Base-by-base conservation (phyloP, 306 rosid species). In the Rosa lucieae region DNA sequence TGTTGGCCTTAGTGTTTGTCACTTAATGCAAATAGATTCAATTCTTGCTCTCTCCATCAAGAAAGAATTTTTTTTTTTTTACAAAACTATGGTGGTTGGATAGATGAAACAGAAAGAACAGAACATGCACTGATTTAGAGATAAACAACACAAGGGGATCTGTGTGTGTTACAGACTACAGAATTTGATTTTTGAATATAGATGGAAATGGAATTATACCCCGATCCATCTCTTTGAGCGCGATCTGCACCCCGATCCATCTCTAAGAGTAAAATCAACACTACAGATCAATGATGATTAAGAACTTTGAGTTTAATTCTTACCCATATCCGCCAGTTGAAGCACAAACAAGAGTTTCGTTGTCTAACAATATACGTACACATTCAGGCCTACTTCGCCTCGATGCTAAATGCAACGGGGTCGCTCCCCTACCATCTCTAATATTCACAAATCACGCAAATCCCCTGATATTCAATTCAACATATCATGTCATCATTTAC, bases 211-310 rank as follows among this genome's bases (percentile, higher is more conserved):
- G 46, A 3, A 65, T 21, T 21, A 79, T 95, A 95, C 99, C 99
- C 99, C 1, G 97, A 84, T 37, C 92, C 86, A 91, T 95, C 99
- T 71, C 98, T 86, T 67, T 95, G 98, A 80, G 88, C 79, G 46
- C 99, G 98, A 87, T 93, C 99, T 3, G 97, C 99, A 49, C 99
- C 99, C 99, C 99, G 80, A n/a, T n/a, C n/a, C n/a, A n/a, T n/a
- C n/a, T 78, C 68, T 58, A 80, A 23, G 77, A 67, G 69, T 56
- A 40, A 84, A 55, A 69, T 15, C 17, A 77, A 84, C 40, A 18
- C 35, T 15, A 43, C 21, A 62, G 84, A 73, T 52, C 26, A 77
- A 43, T 29, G 32, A 75, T 14, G 42, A 46, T 32, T 15, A 23
- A 43, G 5, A 79, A 70, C 20, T 32, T n/a, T 70, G 49, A 29